Conservation (phyloP, 2,329 filamentous ascomycete species). For the Cladorrhinum sp. region DNA sequence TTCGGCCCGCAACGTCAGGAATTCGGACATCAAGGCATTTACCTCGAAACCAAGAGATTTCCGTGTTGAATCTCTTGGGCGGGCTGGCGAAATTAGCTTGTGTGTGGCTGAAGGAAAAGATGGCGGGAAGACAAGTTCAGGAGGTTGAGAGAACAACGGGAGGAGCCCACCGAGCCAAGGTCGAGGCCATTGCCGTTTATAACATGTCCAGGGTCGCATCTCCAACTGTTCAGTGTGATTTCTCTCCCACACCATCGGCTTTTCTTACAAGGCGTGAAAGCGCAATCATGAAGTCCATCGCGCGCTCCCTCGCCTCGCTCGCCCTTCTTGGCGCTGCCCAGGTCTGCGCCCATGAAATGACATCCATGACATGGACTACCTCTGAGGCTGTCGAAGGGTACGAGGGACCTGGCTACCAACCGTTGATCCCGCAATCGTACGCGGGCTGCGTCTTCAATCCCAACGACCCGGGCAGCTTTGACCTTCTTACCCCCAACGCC, state of each 20-base stretch:
- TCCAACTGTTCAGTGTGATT: background rate
- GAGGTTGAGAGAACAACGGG: no score
- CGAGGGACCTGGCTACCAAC: slow-evolving; percentile 9
- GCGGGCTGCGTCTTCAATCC: slow-evolving; percentile 9
- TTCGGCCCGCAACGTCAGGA: no score
- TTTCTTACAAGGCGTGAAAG: background rate
- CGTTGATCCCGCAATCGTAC: slow-evolving; percentile 8
- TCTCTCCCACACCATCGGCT: background rate
- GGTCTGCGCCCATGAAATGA: background rate
- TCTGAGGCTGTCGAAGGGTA: background rate
- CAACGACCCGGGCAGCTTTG: background rate
- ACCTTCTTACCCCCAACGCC: slow-evolving; percentile 12
- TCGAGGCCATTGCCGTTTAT: no score
- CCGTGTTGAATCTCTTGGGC: no score
- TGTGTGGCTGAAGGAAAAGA: no score
- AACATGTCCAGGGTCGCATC: no score
- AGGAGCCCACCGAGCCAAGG: no score
- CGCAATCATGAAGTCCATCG: background rate
- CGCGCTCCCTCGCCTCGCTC: background rate
- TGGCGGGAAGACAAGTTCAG: no score
- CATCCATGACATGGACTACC: background rate
- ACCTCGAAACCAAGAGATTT: no score
- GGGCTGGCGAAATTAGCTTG: no score
- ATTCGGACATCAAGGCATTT: no score
- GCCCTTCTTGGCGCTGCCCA: background rate